A percentile compares a stretch with the other conserved stretches of the same genome.
These are phyloP conservation scores for Pulchroboletus neoregius DNA, from an alignment of 1,284 basidiomycete genomes.

Conservation along the genomic window DNA sequence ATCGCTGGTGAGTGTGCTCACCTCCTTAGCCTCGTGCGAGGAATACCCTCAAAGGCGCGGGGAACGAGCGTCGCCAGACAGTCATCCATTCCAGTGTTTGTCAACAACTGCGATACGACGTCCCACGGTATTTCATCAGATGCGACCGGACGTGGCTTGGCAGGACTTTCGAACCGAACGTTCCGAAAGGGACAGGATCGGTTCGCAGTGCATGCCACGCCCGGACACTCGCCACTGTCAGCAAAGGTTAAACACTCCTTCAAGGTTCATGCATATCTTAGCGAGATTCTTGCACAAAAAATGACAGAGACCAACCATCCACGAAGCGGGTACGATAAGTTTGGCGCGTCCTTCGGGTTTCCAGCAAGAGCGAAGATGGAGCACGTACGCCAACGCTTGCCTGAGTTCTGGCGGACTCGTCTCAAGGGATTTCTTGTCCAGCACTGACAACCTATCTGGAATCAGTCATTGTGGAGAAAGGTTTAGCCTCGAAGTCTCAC, in stretches of 20 bases:
- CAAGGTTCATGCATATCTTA: neutral
- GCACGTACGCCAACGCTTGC: slow-evolving; percentile 22
- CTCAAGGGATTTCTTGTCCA: slow-evolving; percentile 11
- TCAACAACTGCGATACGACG: slow-evolving; percentile 15
- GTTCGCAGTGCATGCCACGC: neutral
- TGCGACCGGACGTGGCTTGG: neutral
- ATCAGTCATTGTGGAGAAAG: slow-evolving; percentile 3
- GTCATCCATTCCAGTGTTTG: neutral
- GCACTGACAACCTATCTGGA: slow-evolving; percentile 9
- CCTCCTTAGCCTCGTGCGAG: slow-evolving; percentile 19
- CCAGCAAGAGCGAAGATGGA: slow-evolving; percentile 25
- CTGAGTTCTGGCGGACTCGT: slow-evolving; percentile 16
- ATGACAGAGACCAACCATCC: slow-evolving; percentile 21
- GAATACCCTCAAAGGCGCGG: slow-evolving; percentile 16
- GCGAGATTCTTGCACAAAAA: neutral
- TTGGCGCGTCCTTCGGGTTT: slow-evolving; percentile 17
- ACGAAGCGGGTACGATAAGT: slow-evolving; percentile 24
- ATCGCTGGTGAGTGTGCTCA: slow-evolving; percentile 3
- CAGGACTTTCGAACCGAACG: slow-evolving; percentile 15
- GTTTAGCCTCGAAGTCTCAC: slow-evolving; percentile 7
- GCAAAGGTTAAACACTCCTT: slow-evolving; percentile 15
- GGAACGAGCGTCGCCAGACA: slow-evolving; percentile 9
- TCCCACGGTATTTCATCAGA: slow-evolving; percentile 13
- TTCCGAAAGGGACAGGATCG: slow-evolving; percentile 17
- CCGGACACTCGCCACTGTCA: slow-evolving; percentile 2